Percentiles rank a stretch among this genome's conserved stretches.
Evolutionary conservation across 352 stramenopile genomes (phyloP).

Genomic region (Globisporangium paroecandrum): DNA sequence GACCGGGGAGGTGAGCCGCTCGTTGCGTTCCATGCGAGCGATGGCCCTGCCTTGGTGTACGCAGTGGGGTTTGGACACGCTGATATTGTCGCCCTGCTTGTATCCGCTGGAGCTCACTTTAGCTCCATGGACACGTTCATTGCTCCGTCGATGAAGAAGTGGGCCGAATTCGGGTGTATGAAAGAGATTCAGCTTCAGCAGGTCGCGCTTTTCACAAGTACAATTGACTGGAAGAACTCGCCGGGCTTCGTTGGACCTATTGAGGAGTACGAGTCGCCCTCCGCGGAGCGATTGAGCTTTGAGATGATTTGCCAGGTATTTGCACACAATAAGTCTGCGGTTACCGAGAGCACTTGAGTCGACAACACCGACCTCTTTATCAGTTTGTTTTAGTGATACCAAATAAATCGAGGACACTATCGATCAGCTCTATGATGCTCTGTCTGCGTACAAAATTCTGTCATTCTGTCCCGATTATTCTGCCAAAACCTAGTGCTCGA

Average conservation of each 20-base stretch:
- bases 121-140: conserved; percentile 47
- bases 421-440: neutral
- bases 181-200: conserved; percentile 27
- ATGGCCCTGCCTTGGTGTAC: conserved; percentile 54
- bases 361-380: neutral
- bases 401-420: neutral
- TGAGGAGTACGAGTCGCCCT: conserved; percentile 21
- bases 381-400: neutral
- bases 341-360: neutral
- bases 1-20: conserved; percentile 49
- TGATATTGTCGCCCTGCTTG: conserved; percentile 30
- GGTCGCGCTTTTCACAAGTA: too few species aligned
- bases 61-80: conserved; percentile 59
- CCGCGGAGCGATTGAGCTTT: conserved; percentile 13
- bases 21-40: conserved; percentile 55
- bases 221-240: neutral
- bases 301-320: conserved; percentile 27
- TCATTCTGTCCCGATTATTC: neutral
- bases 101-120: conserved; percentile 42
- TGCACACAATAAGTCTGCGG: neutral
- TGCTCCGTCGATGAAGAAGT: conserved; percentile 59
- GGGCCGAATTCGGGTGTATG: conserved; percentile 50
- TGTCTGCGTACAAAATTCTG: neutral
- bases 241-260: conserved; percentile 30
- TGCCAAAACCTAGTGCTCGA: conserved; percentile 24